Evolutionary conservation across 1,284 basidiomycete species (phyloP).

Genomic region (Xerocomus minutiporus): DNA sequence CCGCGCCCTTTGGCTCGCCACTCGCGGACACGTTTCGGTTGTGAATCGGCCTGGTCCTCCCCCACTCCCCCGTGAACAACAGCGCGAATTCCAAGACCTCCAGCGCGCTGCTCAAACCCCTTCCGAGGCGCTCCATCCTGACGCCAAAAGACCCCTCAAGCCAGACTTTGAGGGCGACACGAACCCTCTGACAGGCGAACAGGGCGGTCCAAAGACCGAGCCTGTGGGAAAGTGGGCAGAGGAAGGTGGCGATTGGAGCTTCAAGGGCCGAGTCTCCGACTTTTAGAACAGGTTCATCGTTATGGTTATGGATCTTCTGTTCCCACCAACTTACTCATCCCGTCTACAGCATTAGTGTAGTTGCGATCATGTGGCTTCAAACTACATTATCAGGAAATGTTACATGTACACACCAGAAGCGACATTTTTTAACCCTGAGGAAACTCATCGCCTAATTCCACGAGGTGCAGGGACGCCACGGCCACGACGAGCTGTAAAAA

Average conservation of each 20-base stretch:
- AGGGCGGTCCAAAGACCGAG: constrained; percentile 72
- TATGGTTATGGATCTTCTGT: neutral
- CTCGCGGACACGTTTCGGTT: constrained; percentile 23
- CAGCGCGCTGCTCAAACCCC: constrained; percentile 55
- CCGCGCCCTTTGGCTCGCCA: neutral
- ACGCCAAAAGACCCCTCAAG: constrained; percentile 53
- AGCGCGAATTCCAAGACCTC: constrained; percentile 74
- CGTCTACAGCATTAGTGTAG: neutral
- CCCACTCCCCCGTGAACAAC: constrained; percentile 63
- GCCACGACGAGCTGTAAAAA: constrained; percentile 68
- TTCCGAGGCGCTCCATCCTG: constrained; percentile 51
- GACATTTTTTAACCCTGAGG: constrained; percentile 8
- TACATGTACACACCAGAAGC: constrained; percentile 15
- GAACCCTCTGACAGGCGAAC: constrained; percentile 72
- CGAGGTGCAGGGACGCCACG: constrained; percentile 70
- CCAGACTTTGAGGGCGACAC: constrained; percentile 70
- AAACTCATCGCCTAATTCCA: constrained; percentile 67
- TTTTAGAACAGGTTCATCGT: constrained; percentile 44
- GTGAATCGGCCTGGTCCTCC: constrained; percentile 61
- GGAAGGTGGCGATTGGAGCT: constrained; percentile 74
- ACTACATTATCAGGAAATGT: constrained; percentile 7
- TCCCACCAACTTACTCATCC: neutral
- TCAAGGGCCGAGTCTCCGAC: constrained; percentile 77
- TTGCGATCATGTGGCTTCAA: neutral
- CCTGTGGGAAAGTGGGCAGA: constrained; percentile 60